phyloP scores from a whole-genome alignment of 2,329 filamentous ascomycete species.

The Metarhizium sp. region DNA sequence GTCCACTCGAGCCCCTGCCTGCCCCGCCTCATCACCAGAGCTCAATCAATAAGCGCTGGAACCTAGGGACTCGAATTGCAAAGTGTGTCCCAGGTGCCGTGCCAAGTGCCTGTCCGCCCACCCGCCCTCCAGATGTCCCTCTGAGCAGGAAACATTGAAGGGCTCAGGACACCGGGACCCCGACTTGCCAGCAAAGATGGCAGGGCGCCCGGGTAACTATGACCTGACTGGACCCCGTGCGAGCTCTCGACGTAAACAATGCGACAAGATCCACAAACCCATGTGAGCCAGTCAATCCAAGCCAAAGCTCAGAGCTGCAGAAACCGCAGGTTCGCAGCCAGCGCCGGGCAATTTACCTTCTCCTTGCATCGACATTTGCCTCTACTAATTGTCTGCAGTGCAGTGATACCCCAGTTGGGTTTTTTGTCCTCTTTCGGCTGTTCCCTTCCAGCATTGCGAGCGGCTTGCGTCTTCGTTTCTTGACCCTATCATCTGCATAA shows the following conservation, averaged over 20 bases:
- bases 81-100: too few relatives aligned
- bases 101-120: too few relatives aligned
- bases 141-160: too few relatives aligned
- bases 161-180: too few relatives aligned
- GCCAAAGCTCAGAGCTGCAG: neutral
- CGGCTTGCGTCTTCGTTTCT: slow-evolving; percentile 6
- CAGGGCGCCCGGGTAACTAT: neutral
- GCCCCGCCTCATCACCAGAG: neutral
- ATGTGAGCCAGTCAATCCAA: neutral
- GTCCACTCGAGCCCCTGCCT: neutral
- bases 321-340: neutral
- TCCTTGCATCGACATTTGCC: slow-evolving; percentile 1
- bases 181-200: neutral
- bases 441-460: slow-evolving; percentile 6
- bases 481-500: slow-evolving; percentile 9
- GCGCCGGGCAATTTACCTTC: neutral
- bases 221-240: neutral
- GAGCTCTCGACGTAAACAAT: slow-evolving; percentile 3
- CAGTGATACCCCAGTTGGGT: neutral
- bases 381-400: slow-evolving; percentile 1
- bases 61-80: too few relatives aligned
- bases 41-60: too few relatives aligned
- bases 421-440: neutral
- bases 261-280: neutral
- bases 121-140: too few relatives aligned